These are phyloP conservation scores for Penicillium sp. DNA, from an alignment of 2,329 filamentous ascomycete genomes.

Conservation along the genomic window DNA sequence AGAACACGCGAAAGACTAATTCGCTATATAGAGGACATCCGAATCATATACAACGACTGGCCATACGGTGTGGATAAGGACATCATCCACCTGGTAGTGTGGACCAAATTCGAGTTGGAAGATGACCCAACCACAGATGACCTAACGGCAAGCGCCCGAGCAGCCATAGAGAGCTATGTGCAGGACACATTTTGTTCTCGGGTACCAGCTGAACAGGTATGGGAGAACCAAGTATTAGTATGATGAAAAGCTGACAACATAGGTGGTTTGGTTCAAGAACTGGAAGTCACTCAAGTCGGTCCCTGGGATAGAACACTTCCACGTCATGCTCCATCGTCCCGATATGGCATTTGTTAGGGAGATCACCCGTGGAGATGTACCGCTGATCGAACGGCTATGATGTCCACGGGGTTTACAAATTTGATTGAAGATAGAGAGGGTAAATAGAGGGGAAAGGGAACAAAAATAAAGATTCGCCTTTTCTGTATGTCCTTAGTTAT, in stretches of 20 bases:
- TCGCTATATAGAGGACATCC: conserved; percentile 57
- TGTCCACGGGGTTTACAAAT: background rate
- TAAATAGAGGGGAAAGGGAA: background rate
- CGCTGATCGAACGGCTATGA: conserved; percentile 55
- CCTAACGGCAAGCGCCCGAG: conserved; percentile 63
- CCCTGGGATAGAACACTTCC: conserved; percentile 86
- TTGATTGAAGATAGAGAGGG: background rate
- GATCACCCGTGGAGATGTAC: conserved; percentile 73
- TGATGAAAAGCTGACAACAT: conserved; percentile 14
- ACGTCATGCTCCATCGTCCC: conserved; percentile 83
- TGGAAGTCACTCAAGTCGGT: conserved; percentile 84
- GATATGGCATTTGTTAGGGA: conserved; percentile 66
- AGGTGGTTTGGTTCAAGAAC: conserved; percentile 88
- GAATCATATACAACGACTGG: conserved; percentile 87
- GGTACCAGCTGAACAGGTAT: conserved; percentile 41
- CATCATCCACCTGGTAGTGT: conserved; percentile 84
- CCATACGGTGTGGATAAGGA: conserved; percentile 79
- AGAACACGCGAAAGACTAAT: background rate
- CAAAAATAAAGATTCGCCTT: background rate
- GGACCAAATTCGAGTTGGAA: conserved; percentile 82
- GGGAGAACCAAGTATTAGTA: conserved; percentile 11
- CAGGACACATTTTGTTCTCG: conserved; percentile 60
- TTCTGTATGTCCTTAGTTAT: background rate
- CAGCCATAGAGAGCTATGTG: conserved; percentile 70
- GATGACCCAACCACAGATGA: conserved; percentile 67